phyloP scores from a whole-genome alignment of 495 filamentous ascomycete species.

The Glarea lozoyensis region DNA sequence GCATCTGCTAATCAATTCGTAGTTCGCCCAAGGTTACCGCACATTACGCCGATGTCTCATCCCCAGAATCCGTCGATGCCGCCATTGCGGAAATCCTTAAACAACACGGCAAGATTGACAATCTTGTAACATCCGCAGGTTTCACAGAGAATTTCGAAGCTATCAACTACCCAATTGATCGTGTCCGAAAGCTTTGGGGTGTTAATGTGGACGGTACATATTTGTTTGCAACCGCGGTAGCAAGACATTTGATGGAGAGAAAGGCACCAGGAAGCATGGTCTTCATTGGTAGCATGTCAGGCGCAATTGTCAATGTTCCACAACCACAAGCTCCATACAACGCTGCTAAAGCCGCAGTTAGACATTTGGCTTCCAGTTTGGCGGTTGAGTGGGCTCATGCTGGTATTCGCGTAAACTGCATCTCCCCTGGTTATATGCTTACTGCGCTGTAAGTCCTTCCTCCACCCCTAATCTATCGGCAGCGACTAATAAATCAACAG shows the following conservation, averaged over 20 bases:
- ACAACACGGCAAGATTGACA: slow-evolving; percentile 74
- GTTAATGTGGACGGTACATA: slow-evolving; percentile 96
- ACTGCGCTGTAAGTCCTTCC: slow-evolving; percentile 63
- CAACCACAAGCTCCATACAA: slow-evolving; percentile 92
- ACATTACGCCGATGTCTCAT: slow-evolving; percentile 81
- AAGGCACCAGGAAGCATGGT: slow-evolving; percentile 76
- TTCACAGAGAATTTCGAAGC: slow-evolving; percentile 95
- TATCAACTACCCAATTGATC: slow-evolving; percentile 76
- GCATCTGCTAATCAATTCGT: slow-evolving; percentile 2
- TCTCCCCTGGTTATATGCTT: slow-evolving; percentile 76
- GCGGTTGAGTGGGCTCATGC: slow-evolving; percentile 77
- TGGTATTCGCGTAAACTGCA: slow-evolving; percentile 73
- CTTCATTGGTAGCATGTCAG: slow-evolving; percentile 93
- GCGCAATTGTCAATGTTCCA: slow-evolving; percentile 84
- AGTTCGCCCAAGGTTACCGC: slow-evolving; percentile 78
- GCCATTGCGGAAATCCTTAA: slow-evolving; percentile 59
- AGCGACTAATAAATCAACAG: slow-evolving; percentile 34
- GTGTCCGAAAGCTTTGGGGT: slow-evolving; percentile 84
- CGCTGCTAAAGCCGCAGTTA: slow-evolving; percentile 78
- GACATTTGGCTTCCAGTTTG: slow-evolving; percentile 77
- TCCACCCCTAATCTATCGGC: slow-evolving; percentile 1
- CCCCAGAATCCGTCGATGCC: slow-evolving; percentile 61
- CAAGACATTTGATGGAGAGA: slow-evolving; percentile 81
- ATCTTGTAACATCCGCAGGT: slow-evolving; percentile 89
- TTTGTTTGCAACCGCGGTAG: slow-evolving; percentile 74